These are phyloP conservation scores for Phytophthora rubi DNA, from an alignment of 352 stramenopile species.

Conservation along the genomic window DNA sequence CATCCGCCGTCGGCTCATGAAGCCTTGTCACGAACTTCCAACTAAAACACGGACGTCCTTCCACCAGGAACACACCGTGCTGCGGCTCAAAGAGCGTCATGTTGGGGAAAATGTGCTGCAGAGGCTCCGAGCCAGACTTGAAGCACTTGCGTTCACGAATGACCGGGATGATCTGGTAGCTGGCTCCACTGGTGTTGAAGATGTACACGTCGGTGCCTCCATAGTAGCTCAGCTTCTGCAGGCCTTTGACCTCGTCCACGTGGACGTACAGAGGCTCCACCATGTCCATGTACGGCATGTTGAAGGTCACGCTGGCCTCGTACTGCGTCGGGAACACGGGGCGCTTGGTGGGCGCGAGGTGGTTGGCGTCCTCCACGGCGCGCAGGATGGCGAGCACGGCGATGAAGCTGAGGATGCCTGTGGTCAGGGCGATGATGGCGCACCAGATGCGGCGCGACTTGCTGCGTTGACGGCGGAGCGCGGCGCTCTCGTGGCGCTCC, in stretches of 20 bases:
- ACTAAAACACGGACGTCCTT: conserved; percentile 76
- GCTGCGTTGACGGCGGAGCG: conserved; percentile 55
- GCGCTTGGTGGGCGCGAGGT: conserved; percentile 68
- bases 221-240: conserved; percentile 91
- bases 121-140: conserved; percentile 44
- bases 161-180: conserved; percentile 86
- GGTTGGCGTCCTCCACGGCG: conserved; percentile 81
- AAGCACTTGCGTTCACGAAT: conserved; percentile 84
- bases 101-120: conserved; percentile 89
- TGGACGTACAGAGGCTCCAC: conserved; percentile 89
- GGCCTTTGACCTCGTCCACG: conserved; percentile 68
- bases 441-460: conserved; percentile 83
- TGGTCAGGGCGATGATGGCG: conserved; percentile 78
- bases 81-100: conserved; percentile 85
- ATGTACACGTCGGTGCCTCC: conserved; percentile 89
- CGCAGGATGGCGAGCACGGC: conserved; percentile 82
- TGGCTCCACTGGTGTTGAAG: conserved; percentile 79
- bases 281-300: conserved; percentile 91
- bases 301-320: conserved; percentile 86
- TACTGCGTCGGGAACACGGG: conserved; percentile 85
- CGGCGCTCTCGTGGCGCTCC: conserved; percentile 45
- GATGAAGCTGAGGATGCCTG: conserved; percentile 85
- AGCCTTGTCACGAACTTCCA: conserved; percentile 82
- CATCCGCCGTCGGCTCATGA: conserved; percentile 60
- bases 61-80: conserved; percentile 77